phyloP scores from a whole-genome alignment of 495 filamentous ascomycete genomes.

The Aspergillus homomorphus region DNA sequence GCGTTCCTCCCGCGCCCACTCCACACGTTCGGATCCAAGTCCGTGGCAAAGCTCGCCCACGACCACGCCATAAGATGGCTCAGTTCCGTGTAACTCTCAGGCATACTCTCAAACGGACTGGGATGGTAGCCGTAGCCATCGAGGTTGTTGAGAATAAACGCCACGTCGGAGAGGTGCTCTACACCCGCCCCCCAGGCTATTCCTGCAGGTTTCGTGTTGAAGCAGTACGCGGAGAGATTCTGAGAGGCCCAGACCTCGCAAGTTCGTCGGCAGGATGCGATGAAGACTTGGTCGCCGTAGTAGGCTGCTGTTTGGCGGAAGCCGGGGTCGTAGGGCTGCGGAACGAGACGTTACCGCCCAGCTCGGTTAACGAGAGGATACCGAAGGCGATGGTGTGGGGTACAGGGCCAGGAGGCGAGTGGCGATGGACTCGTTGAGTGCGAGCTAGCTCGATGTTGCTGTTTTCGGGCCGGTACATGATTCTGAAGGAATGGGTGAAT shows the following conservation, averaged over 20 bases:
- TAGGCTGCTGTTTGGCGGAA: too few species aligned
- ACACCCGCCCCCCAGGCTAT: slow-evolving; percentile 3
- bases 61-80: slow-evolving; percentile 38
- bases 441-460: slow-evolving; percentile 12
- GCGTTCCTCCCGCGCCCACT: too few species aligned
- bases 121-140: slow-evolving; percentile 35
- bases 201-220: slow-evolving; percentile 27
- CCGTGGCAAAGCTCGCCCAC: slow-evolving; percentile 46
- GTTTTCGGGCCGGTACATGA: too few species aligned
- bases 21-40: slow-evolving; percentile 33
- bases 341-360: too few species aligned
- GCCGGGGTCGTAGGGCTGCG: too few species aligned
- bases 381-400: not conserved
- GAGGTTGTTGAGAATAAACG: slow-evolving; percentile 47
- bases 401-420: not conserved
- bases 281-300: too few species aligned
- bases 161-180: slow-evolving; percentile 50
- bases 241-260: not conserved
- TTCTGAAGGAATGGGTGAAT: too few species aligned
- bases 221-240: slow-evolving; percentile 32
- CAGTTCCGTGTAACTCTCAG: slow-evolving; percentile 27
- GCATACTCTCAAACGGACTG: slow-evolving; percentile 14
- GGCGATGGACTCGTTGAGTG: not conserved
- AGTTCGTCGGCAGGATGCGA: too few species aligned
- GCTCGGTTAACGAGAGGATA: too few species aligned